phyloP scores from a whole-genome alignment of 1,284 basidiomycete species.

The Moesziomyces globuligerus region DNA sequence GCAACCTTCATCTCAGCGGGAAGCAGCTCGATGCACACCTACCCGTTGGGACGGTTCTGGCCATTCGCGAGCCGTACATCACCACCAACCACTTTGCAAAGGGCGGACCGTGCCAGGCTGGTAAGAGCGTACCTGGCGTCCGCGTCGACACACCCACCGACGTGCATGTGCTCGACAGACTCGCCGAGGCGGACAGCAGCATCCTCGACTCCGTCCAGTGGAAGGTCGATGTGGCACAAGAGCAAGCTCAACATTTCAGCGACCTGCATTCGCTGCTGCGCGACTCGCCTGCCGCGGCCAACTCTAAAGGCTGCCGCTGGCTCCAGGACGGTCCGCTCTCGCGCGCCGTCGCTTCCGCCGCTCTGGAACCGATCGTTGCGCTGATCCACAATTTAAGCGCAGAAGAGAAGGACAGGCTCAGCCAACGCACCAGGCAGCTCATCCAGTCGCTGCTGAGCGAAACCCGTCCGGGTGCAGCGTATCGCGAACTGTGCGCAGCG shows the following conservation, averaged over 20 bases:
- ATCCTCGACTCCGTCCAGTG: constrained; percentile 25
- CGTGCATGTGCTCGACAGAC: constrained; percentile 48
- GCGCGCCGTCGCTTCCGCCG: constrained; percentile 13
- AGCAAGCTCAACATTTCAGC: constrained; percentile 10
- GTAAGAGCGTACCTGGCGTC: constrained; percentile 54
- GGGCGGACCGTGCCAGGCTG: constrained; percentile 55
- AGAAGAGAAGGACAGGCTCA: background rate
- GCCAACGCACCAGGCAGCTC: constrained; percentile 14
- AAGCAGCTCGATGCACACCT: constrained; percentile 45
- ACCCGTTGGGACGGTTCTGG: constrained; percentile 56
- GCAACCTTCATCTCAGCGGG: constrained; percentile 43
- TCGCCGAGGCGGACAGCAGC: constrained; percentile 13
- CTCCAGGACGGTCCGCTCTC: constrained; percentile 53
- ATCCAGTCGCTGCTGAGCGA: constrained; percentile 29
- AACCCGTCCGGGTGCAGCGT: constrained; percentile 41
- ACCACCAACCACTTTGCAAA: constrained; percentile 56
- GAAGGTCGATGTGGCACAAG: constrained; percentile 18
- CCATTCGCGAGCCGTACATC: constrained; percentile 63
- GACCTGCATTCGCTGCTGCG: constrained; percentile 6
- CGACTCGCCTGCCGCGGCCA: constrained; percentile 19
- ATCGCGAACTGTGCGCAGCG: constrained; percentile 45
- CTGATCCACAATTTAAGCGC: background rate
- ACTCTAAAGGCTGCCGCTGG: constrained; percentile 45
- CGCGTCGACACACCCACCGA: constrained; percentile 65
- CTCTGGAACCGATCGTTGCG: background rate